Evolutionary conservation across 2,329 filamentous ascomycete genomes (phyloP).

Genomic region (Mycogone perniciosa): DNA sequence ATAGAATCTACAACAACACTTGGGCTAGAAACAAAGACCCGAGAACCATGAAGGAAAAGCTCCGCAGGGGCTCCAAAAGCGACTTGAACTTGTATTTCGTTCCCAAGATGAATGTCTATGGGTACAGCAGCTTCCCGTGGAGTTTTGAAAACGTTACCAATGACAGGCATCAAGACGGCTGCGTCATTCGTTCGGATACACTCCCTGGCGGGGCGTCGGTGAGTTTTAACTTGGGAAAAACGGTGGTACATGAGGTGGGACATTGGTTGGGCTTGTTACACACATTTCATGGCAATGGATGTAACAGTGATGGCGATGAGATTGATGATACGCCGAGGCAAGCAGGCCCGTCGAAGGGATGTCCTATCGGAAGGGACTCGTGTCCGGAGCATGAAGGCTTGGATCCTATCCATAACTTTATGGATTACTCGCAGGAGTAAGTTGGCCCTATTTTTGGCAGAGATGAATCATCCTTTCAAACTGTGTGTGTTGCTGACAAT

Average conservation of each 20-base stretch:
- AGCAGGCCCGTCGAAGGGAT: slow-evolving; percentile 21
- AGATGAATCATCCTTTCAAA: neutral
- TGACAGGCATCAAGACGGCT: slow-evolving; percentile 15
- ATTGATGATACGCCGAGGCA: slow-evolving; percentile 34
- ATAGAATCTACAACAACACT: slow-evolving; percentile 37
- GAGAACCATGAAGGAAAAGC: slow-evolving; percentile 26
- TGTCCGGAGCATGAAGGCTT: slow-evolving; percentile 20
- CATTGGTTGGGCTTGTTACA: slow-evolving; percentile 41
- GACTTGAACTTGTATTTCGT: slow-evolving; percentile 43
- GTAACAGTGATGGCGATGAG: slow-evolving; percentile 27
- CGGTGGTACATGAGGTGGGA: slow-evolving; percentile 33
- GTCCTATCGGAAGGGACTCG: slow-evolving; percentile 24
- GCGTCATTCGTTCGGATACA: slow-evolving; percentile 14
- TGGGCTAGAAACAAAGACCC: slow-evolving; percentile 37
- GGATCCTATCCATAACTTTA: slow-evolving; percentile 25
- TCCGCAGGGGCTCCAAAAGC: slow-evolving; percentile 34
- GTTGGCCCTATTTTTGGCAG: neutral
- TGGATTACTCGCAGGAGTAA: slow-evolving; percentile 21
- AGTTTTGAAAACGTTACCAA: slow-evolving; percentile 16
- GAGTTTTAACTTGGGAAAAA: slow-evolving; percentile 24
- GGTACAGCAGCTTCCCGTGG: slow-evolving; percentile 38
- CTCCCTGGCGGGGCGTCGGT: slow-evolving; percentile 20
- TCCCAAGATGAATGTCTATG: slow-evolving; percentile 19
- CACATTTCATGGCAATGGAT: slow-evolving; percentile 33
- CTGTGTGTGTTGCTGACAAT: neutral